Evolutionary conservation across 2,329 filamentous ascomycete species (phyloP), one percentile per base, ranked within the genome.

Genomic region (Basipetospora chlamydospora): DNA sequence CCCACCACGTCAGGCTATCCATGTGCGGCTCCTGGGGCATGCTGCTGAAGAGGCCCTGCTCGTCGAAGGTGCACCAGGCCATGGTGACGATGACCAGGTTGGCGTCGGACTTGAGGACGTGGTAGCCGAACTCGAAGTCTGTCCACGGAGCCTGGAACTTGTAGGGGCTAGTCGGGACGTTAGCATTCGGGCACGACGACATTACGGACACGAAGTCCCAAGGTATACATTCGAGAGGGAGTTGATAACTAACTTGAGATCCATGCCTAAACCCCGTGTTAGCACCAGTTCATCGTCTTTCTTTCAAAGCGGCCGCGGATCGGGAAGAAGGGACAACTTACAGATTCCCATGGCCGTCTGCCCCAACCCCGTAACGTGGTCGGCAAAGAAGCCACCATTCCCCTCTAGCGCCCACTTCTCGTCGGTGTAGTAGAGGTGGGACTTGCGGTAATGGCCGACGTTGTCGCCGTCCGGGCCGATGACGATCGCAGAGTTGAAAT

Each of bases 1-100:
- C 60, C 82, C 82, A 88, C 47, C 87, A 87, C 0, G 71, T 69
- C 7, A 88, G 50, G 0, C 80, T 84, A 13, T 81, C 73, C 54
- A 80, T 65, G 44, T 87, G 81, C 0, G 80, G 79, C 34, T 75
- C 69, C 1, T 64, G 50, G 0, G 70, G 70, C 43, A 43, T 59
- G 20, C 45, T 61, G 40, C 48, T 72, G 49, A 60, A 74, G 6
- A 41, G 39, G 13, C 47, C 61, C 2, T 54, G 63, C 46, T 62
- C 66, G 42, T 63, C 73, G 38, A 52, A 61, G 2, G 80, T 84
- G 22, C 82, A 60, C 82, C 81, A 88, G 0, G 83, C 80, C 82
- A 87, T 87, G 4, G 70, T 73, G 0, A 88, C 45, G 23, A 86
- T 70, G 2, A 83, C 73, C 0, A 87, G 43, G 11, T 74, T 72